Percentiles rank a stretch among this genome's conserved stretches.
phyloP scores from a whole-genome alignment of 805 yeast species.

The Debaryomyces tyrocola region DNA sequence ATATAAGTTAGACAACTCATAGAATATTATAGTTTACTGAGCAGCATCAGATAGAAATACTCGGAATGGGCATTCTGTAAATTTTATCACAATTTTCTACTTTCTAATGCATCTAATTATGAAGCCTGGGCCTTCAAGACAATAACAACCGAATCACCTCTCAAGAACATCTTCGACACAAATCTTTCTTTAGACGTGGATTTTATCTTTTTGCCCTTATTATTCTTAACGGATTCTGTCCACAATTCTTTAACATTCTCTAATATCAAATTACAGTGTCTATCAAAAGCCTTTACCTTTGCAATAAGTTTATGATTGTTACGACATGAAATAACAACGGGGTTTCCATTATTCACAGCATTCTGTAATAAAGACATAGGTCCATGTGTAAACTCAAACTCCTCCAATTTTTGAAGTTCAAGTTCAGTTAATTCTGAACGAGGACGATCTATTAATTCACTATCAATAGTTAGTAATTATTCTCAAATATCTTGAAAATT shows the following conservation, averaged over 20 bases:
- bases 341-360: slow-evolving; percentile 71
- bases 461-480: slow-evolving; percentile 30
- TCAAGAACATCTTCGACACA: slow-evolving; percentile 81
- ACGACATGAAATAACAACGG: slow-evolving; percentile 84
- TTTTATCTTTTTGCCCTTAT: slow-evolving; percentile 71
- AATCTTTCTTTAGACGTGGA: slow-evolving; percentile 67
- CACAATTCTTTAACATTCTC: slow-evolving; percentile 90
- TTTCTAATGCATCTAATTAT: background rate
- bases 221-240: slow-evolving; percentile 60
- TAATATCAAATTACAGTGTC: slow-evolving; percentile 91
- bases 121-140: slow-evolving; percentile 50
- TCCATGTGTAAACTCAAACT: slow-evolving; percentile 85
- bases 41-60: no score
- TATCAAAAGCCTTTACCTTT: slow-evolving; percentile 89
- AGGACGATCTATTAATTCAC: slow-evolving; percentile 71
- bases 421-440: slow-evolving; percentile 76
- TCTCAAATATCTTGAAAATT: background rate
- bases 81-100: background rate
- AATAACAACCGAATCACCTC: slow-evolving; percentile 95
- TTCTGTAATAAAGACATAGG: slow-evolving; percentile 88
- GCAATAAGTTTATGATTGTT: slow-evolving; percentile 92
- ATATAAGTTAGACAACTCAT: no score
- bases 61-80: no score
- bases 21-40: no score
- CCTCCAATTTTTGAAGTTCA: slow-evolving; percentile 81